These are phyloP conservation scores for Schizophyllum commune DNA, from an alignment of 1,284 basidiomycete species.

Conservation along the genomic window DNA sequence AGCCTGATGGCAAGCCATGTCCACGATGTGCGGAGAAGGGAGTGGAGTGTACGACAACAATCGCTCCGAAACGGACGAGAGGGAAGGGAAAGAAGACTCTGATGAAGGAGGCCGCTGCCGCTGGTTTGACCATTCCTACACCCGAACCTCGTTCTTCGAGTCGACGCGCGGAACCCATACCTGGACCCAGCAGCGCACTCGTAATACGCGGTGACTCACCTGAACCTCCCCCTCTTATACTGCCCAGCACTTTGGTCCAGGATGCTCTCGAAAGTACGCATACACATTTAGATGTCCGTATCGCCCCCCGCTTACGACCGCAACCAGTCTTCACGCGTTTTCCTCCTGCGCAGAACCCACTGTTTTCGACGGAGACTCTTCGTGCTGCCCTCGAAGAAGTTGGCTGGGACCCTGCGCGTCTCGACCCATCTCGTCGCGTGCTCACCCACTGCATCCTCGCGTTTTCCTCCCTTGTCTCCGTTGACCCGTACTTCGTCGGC, in stretches of 20 bases:
- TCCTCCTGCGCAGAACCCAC: background rate
- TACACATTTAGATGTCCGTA: no score
- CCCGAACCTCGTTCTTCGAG: background rate
- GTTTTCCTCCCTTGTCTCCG: background rate
- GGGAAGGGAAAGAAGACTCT: background rate
- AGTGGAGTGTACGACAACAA: background rate
- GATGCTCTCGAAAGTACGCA: background rate
- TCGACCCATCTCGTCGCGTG: background rate
- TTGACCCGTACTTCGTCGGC: background rate
- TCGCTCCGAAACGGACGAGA: background rate
- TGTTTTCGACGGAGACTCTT: background rate
- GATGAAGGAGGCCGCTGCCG: background rate
- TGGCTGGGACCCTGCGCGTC: background rate
- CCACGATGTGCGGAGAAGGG: slow-evolving; percentile 1
- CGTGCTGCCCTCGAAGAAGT: background rate
- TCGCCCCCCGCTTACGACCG: background rate
- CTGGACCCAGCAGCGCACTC: background rate
- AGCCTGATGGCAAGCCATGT: slow-evolving; percentile 1
- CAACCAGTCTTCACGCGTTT: background rate
- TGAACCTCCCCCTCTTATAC: background rate
- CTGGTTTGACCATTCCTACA: background rate
- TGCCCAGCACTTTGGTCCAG: background rate
- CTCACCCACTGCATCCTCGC: background rate
- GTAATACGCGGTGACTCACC: background rate
- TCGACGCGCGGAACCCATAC: background rate